Evolutionary conservation across 2,329 filamentous ascomycete species (phyloP).

Genomic region (Sporothrix curviconia): DNA sequence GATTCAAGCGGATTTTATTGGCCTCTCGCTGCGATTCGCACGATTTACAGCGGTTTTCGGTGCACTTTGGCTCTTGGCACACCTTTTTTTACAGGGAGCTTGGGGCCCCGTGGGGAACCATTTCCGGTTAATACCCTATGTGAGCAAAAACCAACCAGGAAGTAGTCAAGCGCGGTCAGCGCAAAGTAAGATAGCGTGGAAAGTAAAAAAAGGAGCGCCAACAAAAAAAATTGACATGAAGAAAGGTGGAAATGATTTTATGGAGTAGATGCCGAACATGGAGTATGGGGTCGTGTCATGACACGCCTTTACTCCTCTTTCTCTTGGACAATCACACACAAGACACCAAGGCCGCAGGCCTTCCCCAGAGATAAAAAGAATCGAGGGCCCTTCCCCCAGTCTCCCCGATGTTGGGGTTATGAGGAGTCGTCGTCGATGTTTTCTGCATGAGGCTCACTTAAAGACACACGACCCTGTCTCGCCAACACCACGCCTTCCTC

Average conservation of each 20-base stretch:
- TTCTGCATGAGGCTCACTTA: neutral
- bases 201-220: neutral
- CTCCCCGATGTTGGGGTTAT: neutral
- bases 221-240: neutral
- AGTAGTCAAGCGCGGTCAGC: too few species aligned
- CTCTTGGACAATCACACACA: neutral
- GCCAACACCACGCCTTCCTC: neutral
- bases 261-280: neutral
- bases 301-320: too few species aligned
- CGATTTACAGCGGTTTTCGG: too few species aligned
- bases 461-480: neutral
- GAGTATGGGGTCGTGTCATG: neutral
- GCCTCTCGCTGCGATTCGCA: too few species aligned
- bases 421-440: neutral
- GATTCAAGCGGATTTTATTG: too few species aligned
- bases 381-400: neutral
- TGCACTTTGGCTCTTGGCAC: too few species aligned
- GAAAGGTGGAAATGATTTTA: neutral
- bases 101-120: slow-evolving; percentile 2
- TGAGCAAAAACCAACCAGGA: neutral
- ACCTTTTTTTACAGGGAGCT: too few species aligned
- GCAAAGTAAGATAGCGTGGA: neutral
- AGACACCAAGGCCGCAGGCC: neutral
- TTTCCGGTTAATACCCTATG: neutral
- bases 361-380: neutral